Conservation (phyloP, 495 filamentous ascomycete genomes). For the Neurospora discreta region DNA sequence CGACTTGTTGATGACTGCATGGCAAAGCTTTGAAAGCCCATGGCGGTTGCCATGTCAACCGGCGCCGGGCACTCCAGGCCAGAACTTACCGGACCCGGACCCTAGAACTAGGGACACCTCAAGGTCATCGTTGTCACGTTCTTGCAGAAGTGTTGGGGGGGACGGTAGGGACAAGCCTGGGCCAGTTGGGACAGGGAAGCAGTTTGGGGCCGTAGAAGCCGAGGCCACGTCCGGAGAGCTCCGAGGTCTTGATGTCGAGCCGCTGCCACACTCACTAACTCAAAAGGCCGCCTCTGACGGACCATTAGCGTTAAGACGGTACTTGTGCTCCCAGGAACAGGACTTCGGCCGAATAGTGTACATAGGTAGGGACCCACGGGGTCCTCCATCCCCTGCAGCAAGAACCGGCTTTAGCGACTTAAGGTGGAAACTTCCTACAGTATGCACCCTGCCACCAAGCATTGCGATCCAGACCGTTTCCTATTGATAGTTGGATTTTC, state of each 20-base stretch:
- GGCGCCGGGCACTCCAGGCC: not conserved
- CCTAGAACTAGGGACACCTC: not conserved
- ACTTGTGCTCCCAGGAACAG: not conserved
- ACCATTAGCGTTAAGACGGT: not conserved
- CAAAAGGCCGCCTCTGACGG: not conserved
- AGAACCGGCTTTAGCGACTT: not conserved
- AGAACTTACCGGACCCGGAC: not conserved
- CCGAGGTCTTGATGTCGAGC: not conserved
- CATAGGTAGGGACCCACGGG: not conserved
- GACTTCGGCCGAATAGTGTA: not conserved
- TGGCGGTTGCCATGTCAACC: not conserved
- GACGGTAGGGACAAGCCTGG: not conserved
- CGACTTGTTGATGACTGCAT: not conserved
- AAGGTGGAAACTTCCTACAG: not conserved
- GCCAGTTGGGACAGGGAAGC: not conserved
- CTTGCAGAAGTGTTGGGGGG: not conserved
- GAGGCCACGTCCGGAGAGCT: not conserved
- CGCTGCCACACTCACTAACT: not conserved
- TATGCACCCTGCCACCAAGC: not conserved
- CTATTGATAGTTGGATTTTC: not conserved
- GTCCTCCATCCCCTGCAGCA: not conserved
- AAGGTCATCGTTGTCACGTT: not conserved
- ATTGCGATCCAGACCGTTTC: not conserved
- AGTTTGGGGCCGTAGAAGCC: not conserved
- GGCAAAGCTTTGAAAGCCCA: not conserved